Evolutionary conservation across 805 yeast species (phyloP).

Genomic region (Diddensiella caesifluorescens): DNA sequence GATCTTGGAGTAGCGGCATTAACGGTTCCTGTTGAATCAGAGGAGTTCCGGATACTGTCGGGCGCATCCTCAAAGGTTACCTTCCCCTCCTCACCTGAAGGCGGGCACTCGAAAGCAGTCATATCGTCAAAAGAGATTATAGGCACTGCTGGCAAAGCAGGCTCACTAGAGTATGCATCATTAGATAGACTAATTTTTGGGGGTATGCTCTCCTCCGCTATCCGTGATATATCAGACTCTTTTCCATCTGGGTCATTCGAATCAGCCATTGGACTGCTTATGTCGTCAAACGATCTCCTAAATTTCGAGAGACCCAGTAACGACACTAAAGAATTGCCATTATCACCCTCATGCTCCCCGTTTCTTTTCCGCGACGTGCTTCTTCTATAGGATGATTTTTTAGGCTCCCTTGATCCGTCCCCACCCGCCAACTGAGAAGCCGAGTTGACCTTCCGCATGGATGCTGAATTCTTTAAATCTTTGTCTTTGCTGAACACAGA

Average conservation of each 20-base stretch:
- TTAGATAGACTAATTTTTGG: background rate
- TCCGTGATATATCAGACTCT: background rate
- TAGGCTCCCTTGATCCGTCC: no score
- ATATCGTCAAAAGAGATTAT: background rate
- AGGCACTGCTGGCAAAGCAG: background rate
- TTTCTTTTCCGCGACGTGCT: background rate
- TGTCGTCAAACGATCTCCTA: conserved; percentile 16
- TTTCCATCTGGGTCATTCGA: background rate
- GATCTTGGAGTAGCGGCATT: no score
- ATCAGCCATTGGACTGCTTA: conserved; percentile 2
- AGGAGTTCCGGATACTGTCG: background rate
- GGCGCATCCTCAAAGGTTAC: background rate
- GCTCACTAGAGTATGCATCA: background rate
- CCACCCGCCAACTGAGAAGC: background rate
- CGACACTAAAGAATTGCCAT: conserved; percentile 3
- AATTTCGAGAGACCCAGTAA: conserved; percentile 10
- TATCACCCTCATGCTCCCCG: background rate
- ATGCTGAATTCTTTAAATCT: background rate
- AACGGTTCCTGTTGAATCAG: background rate
- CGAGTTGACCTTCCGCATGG: background rate
- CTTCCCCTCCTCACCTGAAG: background rate
- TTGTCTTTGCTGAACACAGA: conserved; percentile 1
- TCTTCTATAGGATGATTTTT: conserved; percentile 1
- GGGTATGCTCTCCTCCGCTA: background rate
- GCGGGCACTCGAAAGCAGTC: conserved; percentile 5